phyloP scores from a whole-genome alignment of 306 rosid genomes.

The Betula pendula region DNA sequence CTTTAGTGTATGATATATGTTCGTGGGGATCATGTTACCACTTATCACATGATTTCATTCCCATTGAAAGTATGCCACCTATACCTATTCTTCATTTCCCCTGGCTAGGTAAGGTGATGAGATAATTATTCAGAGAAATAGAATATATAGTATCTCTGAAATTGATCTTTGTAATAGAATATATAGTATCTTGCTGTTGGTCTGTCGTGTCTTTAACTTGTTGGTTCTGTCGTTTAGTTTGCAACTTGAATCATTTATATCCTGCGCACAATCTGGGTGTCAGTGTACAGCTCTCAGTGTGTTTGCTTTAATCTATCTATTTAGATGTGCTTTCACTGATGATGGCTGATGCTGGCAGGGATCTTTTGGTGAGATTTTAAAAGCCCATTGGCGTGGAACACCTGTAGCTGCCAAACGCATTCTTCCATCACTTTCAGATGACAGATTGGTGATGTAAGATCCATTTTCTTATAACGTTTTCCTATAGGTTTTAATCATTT shows the following conservation, averaged over 20 bases:
- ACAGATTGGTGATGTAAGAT: constrained; percentile 90
- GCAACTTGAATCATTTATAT: background rate
- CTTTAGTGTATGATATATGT: background rate
- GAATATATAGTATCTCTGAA: background rate
- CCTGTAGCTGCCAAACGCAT: constrained; percentile 91
- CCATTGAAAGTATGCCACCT: background rate
- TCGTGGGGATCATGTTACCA: background rate
- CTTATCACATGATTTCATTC: background rate
- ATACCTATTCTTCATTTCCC: background rate
- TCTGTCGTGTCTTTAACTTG: background rate
- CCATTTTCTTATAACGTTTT: constrained; percentile 26
- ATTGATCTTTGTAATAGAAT: constrained; percentile 2
- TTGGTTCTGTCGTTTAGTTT: constrained; percentile 3
- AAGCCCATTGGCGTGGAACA: constrained; percentile 91
- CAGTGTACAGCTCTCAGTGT: background rate
- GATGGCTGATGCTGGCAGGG: constrained; percentile 53
- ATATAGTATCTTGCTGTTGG: background rate
- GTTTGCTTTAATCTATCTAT: constrained; percentile 8
- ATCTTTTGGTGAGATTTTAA: constrained; percentile 87
- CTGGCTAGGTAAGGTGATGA: background rate
- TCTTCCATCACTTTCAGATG: constrained; percentile 87
- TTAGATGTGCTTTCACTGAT: constrained; percentile 7
- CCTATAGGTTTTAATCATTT: background rate
- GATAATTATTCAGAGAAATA: background rate
- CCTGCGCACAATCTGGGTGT: constrained; percentile 5